A percentile compares a stretch with the other conserved stretches of the same genome.
phyloP scores from a whole-genome alignment of 345 rosid species.

The Brassica juncea region DNA sequence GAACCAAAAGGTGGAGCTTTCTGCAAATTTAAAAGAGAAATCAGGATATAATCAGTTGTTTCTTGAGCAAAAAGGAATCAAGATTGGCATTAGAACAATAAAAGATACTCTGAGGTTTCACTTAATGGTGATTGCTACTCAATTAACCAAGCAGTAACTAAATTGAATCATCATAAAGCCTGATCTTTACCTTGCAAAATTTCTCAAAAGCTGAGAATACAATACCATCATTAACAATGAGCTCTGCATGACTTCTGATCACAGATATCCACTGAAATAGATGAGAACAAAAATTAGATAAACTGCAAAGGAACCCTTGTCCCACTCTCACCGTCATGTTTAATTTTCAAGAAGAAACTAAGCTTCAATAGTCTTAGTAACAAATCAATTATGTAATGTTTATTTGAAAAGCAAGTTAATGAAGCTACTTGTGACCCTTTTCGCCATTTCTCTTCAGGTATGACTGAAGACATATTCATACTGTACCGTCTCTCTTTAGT shows the following conservation, averaged over 20 bases:
- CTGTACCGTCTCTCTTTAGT: slow-evolving; percentile 66
- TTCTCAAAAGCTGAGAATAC: slow-evolving; percentile 64
- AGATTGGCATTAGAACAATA: neutral
- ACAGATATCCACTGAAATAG: slow-evolving; percentile 81
- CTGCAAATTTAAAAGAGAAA: slow-evolving; percentile 50
- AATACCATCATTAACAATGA: slow-evolving; percentile 62
- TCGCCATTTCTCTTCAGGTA: slow-evolving; percentile 72
- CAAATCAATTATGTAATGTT: neutral
- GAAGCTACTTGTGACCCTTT: slow-evolving; percentile 88
- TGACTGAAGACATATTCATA: slow-evolving; percentile 66
- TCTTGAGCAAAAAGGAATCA: neutral
- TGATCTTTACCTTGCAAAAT: slow-evolving; percentile 68
- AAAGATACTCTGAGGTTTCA: neutral
- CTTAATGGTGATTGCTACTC: slow-evolving; percentile 9
- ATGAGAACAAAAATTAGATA: slow-evolving; percentile 4
- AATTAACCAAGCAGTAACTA: slow-evolving; percentile 3
- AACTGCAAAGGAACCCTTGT: slow-evolving; percentile 5
- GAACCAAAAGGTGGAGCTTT: slow-evolving; percentile 66
- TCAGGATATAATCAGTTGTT: neutral
- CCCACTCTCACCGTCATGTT: neutral
- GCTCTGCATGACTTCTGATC: slow-evolving; percentile 72
- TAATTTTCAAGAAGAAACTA: slow-evolving; percentile 9
- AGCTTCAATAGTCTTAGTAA: neutral
- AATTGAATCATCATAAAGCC: neutral
- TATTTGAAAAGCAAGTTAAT: neutral